These are phyloP conservation scores for Daldinia bambusicola DNA, from an alignment of 495 filamentous ascomycete genomes.

Conservation along the genomic window DNA sequence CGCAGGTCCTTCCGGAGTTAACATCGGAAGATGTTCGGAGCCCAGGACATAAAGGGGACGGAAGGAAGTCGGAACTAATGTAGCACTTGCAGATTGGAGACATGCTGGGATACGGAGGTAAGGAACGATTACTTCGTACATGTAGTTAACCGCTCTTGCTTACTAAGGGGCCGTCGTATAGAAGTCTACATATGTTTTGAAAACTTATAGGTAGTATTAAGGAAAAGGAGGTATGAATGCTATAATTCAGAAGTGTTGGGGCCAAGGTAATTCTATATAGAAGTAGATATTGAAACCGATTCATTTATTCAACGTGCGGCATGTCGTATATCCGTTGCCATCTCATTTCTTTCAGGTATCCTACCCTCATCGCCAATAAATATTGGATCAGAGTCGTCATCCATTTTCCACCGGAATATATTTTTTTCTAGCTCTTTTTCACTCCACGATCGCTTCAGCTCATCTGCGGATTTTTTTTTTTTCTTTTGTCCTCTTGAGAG, in stretches of 20 bases:
- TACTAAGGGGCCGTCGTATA: neutral
- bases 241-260: neutral
- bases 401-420: no score
- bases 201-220: neutral
- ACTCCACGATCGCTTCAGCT: neutral
- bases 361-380: no score
- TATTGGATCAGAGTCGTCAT: no score
- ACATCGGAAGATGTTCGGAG: conserved; percentile 10
- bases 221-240: neutral
- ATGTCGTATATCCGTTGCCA: neutral
- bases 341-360: neutral
- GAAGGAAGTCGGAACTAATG: conserved; percentile 5
- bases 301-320: neutral
- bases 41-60: neutral
- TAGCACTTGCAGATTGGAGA: neutral
- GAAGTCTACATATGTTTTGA: neutral
- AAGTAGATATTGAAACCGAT: no score
- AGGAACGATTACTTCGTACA: conserved; percentile 4
- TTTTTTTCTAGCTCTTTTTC: neutral
- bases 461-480: neutral
- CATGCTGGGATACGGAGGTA: neutral
- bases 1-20: neutral
- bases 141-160: neutral
- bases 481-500: neutral
- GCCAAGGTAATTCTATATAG: no score